Evolutionary conservation across 2,329 filamentous ascomycete species (phyloP).

Genomic region (Aspergillus clavatus): DNA sequence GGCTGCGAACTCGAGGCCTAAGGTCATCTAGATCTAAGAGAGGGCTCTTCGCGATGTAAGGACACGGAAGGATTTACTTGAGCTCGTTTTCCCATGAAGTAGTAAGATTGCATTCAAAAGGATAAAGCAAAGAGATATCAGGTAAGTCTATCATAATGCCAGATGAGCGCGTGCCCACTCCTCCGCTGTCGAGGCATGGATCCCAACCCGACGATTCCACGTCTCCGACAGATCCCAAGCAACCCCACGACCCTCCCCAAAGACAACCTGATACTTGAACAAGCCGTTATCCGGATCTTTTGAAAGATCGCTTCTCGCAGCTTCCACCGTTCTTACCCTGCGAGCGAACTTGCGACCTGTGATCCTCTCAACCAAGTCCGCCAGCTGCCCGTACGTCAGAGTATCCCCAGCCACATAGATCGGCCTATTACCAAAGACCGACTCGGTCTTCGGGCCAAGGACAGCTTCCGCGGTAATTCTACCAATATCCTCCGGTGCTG

Average conservation of each 20-base stretch:
- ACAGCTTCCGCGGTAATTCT: constrained; percentile 54
- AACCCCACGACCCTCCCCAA: constrained; percentile 55
- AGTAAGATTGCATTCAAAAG: too few species aligned
- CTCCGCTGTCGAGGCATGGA: constrained; percentile 27
- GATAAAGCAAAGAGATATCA: too few species aligned
- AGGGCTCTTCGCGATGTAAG: too few species aligned
- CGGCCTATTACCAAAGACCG: constrained; percentile 38
- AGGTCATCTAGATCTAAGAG: too few species aligned
- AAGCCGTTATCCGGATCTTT: constrained; percentile 47
- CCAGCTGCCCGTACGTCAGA: constrained; percentile 52
- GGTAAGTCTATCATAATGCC: neutral
- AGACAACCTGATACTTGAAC: constrained; percentile 57
- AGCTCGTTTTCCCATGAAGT: too few species aligned
- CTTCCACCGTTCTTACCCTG: constrained; percentile 40
- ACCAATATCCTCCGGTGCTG: constrained; percentile 61
- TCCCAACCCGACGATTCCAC: constrained; percentile 49
- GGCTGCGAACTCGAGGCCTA: too few species aligned
- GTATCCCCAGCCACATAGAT: constrained; percentile 61
- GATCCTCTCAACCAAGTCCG: constrained; percentile 48
- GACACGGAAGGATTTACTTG: too few species aligned
- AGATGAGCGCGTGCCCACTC: constrained; percentile 9
- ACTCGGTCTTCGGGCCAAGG: constrained; percentile 16
- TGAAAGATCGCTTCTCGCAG: constrained; percentile 36
- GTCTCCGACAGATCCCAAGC: constrained; percentile 54
- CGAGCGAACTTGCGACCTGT: constrained; percentile 42